A percentile compares a stretch with the other conserved stretches of the same genome.
Evolutionary conservation across 2,329 filamentous ascomycete species (phyloP).

Genomic region (Triangularia verruculosa): DNA sequence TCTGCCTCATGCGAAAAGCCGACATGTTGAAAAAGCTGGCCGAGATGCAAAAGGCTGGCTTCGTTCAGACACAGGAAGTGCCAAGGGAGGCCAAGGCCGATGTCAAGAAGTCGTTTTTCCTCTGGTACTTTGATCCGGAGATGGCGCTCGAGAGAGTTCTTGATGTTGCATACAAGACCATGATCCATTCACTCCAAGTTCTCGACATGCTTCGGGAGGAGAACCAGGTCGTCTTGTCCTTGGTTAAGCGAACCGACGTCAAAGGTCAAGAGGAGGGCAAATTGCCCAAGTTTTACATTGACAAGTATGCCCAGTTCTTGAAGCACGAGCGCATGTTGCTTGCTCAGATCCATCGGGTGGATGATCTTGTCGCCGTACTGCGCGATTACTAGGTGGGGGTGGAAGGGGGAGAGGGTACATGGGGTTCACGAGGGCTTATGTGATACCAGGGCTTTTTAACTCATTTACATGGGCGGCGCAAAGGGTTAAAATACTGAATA

Average conservation of each 20-base stretch:
- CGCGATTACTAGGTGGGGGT: constrained; percentile 64
- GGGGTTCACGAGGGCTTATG: not conserved
- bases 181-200: constrained; percentile 80
- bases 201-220: constrained; percentile 71
- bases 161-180: constrained; percentile 83
- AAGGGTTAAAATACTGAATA: not conserved
- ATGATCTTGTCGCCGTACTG: constrained; percentile 80
- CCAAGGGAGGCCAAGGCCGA: constrained; percentile 79
- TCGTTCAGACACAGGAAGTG: constrained; percentile 90
- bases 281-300: constrained; percentile 70
- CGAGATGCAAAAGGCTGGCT: constrained; percentile 79
- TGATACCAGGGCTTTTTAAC: not conserved
- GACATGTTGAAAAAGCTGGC: constrained; percentile 83
- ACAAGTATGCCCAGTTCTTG: constrained; percentile 56
- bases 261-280: constrained; percentile 79
- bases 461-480: not conserved
- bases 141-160: constrained; percentile 68
- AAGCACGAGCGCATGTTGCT: constrained; percentile 71
- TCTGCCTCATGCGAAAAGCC: constrained; percentile 79
- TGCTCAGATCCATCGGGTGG: constrained; percentile 74
- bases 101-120: constrained; percentile 79
- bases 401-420: not conserved
- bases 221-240: constrained; percentile 69
- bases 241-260: constrained; percentile 83
- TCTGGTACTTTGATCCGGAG: constrained; percentile 86